phyloP scores from a whole-genome alignment of 495 filamentous ascomycete species.

The Neurospora sp. region DNA sequence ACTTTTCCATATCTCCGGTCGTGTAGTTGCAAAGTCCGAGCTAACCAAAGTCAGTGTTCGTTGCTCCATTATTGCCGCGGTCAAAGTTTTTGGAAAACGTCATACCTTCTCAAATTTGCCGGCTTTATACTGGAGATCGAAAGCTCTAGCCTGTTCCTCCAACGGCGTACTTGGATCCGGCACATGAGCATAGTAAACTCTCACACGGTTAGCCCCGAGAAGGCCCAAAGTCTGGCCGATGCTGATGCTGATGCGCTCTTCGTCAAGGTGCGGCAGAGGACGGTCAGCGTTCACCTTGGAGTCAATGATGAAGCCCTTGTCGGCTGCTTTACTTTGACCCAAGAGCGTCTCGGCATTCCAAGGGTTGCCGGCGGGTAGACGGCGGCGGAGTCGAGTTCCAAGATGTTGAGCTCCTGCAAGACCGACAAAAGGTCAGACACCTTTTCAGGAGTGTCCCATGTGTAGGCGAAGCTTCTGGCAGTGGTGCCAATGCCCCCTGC shows the following conservation, averaged over 20 bases:
- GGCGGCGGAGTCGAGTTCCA: slow-evolving; percentile 4
- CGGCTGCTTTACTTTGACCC: slow-evolving; percentile 10
- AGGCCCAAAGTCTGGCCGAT: slow-evolving; percentile 10
- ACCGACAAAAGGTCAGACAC: slow-evolving; percentile 1
- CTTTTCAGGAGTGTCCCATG: slow-evolving; percentile 6
- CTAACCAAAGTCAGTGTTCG: background rate
- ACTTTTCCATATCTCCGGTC: slow-evolving; percentile 28
- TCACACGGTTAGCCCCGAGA: slow-evolving; percentile 7
- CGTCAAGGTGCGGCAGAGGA: slow-evolving; percentile 2
- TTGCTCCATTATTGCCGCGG: background rate
- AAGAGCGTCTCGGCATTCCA: slow-evolving; percentile 13
- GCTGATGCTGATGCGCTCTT: slow-evolving; percentile 7
- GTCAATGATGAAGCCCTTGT: slow-evolving; percentile 17
- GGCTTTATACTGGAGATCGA: slow-evolving; percentile 27
- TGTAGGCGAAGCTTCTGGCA: background rate
- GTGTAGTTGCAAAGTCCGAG: slow-evolving; percentile 40
- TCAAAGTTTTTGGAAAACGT: background rate
- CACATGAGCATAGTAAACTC: slow-evolving; percentile 29
- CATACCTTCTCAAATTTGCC: slow-evolving; percentile 23
- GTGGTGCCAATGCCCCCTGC: slow-evolving; percentile 3
- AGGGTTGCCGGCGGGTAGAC: slow-evolving; percentile 2
- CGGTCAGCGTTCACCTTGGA: slow-evolving; percentile 12
- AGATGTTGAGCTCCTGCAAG: slow-evolving; percentile 1
- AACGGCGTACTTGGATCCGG: slow-evolving; percentile 31
- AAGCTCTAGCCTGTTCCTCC: slow-evolving; percentile 30